phyloP scores from a whole-genome alignment of 2,329 filamentous ascomycete species.

The Alternaria tenuissima region DNA sequence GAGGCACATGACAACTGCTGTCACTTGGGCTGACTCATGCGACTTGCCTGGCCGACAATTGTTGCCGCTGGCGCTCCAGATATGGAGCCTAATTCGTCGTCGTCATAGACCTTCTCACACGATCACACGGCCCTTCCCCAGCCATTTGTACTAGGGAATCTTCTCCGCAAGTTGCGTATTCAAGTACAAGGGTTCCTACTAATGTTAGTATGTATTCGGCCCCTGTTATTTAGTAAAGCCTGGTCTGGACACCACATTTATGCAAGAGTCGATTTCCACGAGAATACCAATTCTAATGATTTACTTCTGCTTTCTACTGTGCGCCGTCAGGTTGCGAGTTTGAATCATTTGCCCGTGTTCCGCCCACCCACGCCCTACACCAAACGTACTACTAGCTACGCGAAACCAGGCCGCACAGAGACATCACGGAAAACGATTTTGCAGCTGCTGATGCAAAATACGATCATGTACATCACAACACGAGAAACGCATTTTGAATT shows the following conservation, averaged over 20 bases:
- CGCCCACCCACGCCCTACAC: no score
- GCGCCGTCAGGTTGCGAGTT: neutral
- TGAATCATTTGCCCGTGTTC: neutral
- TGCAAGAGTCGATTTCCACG: neutral
- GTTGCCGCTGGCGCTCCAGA: constrained; percentile 31
- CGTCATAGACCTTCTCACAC: constrained; percentile 36
- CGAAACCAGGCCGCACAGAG: neutral
- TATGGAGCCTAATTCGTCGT: constrained; percentile 26
- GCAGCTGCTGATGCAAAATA: neutral
- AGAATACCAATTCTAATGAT: neutral
- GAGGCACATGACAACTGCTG: constrained; percentile 11
- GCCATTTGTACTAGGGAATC: constrained; percentile 6
- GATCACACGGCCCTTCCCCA: constrained; percentile 25
- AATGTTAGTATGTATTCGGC: neutral
- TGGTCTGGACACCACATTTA: neutral
- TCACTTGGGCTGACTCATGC: neutral
- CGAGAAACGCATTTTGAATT: constrained; percentile 31
- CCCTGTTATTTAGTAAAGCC: neutral
- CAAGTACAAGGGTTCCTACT: neutral
- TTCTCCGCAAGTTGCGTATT: constrained; percentile 6
- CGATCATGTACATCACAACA: neutral
- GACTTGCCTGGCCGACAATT: constrained; percentile 5
- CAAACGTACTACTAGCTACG: neutral
- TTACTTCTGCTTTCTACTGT: neutral
- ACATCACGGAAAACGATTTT: neutral